These are phyloP conservation scores for Wilcoxina mikolae DNA, from an alignment of 495 filamentous ascomycete genomes.

Conservation along the genomic window DNA sequence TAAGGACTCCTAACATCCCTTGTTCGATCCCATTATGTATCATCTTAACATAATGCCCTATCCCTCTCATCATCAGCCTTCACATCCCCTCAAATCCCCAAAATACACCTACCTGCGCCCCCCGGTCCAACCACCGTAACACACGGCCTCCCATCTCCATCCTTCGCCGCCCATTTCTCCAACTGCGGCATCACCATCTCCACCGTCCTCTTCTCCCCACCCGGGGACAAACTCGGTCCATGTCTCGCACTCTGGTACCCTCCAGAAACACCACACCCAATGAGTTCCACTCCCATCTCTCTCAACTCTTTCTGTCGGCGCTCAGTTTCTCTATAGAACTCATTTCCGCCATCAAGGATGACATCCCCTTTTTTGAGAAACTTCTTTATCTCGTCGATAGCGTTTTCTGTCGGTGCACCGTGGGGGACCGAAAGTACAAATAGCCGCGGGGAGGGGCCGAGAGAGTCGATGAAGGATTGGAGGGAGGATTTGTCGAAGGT, in stretches of 20 bases:
- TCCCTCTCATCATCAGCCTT: not conserved
- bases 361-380: slow-evolving; percentile 49
- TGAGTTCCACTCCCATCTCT: slow-evolving; percentile 43
- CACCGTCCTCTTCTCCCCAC: slow-evolving; percentile 44
- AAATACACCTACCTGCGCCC: slow-evolving; percentile 31
- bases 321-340: slow-evolving; percentile 55
- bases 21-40: slow-evolving; percentile 66
- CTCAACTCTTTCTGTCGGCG: slow-evolving; percentile 43
- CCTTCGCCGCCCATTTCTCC: slow-evolving; percentile 46
- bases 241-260: slow-evolving; percentile 54
- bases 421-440: slow-evolving; percentile 59
- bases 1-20: slow-evolving; percentile 47
- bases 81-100: not conserved
- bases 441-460: slow-evolving; percentile 27
- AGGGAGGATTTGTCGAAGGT: not conserved
- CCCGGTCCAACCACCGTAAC: slow-evolving; percentile 47
- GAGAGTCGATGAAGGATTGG: slow-evolving; percentile 19
- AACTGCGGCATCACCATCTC: slow-evolving; percentile 50
- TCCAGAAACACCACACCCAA: slow-evolving; percentile 55
- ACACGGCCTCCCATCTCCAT: slow-evolving; percentile 41
- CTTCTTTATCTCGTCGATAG: slow-evolving; percentile 43
- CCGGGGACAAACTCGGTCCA: slow-evolving; percentile 50
- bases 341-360: slow-evolving; percentile 58
- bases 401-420: slow-evolving; percentile 50
- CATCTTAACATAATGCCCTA: slow-evolving; percentile 64